Conservation (phyloP, 2,329 filamentous ascomycete genomes). For the Scedosporium boydii region DNA sequence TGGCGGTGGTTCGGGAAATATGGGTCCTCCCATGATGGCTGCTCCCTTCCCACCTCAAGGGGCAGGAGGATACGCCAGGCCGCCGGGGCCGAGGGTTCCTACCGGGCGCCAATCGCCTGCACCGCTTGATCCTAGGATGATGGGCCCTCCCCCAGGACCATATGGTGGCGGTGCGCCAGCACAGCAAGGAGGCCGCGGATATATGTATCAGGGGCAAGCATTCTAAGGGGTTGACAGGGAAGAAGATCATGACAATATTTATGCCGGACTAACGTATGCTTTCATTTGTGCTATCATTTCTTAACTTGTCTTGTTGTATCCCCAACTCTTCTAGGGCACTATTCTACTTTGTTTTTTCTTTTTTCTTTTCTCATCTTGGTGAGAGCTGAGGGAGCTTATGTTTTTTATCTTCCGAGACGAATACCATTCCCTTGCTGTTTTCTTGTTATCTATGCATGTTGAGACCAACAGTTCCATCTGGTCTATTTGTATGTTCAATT, state of each 20-base stretch:
- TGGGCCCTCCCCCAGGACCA: neutral
- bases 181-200: neutral
- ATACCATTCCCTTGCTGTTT: neutral
- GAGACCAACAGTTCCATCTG: neutral
- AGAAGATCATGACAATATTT: neutral
- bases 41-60: neutral
- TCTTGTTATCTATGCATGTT: neutral
- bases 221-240: conserved; percentile 7
- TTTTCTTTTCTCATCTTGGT: neutral
- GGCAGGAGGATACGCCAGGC: neutral
- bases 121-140: neutral
- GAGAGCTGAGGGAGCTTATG: no score
- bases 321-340: neutral
- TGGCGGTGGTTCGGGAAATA: neutral
- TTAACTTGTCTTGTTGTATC: neutral
- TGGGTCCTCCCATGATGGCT: neutral
- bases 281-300: neutral
- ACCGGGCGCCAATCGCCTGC: neutral
- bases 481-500: neutral
- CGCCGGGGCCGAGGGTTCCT: neutral
- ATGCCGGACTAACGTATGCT: neutral
- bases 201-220: conserved; percentile 1
- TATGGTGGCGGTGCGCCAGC: neutral
- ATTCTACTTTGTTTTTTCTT: neutral
- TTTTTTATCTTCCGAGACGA: no score